Evolutionary conservation across 129 eudicot species (phyloP).

Genomic region (Glebionis coronaria): DNA sequence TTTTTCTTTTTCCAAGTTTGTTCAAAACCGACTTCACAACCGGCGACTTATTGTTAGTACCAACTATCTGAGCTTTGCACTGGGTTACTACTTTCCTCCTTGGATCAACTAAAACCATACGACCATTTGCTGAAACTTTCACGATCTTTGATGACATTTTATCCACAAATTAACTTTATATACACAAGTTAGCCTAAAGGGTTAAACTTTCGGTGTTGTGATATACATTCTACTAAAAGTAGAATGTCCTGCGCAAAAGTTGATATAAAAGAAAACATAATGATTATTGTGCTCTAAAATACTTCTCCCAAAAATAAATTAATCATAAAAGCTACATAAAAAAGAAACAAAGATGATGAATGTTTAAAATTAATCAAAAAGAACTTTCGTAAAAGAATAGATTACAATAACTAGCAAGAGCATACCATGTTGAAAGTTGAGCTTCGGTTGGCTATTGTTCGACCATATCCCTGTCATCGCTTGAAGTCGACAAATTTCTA

Average conservation of each 20-base stretch:
- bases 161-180: constrained; percentile 43
- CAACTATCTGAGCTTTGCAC: constrained; percentile 24
- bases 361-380: not conserved
- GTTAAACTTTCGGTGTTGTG: constrained; percentile 17
- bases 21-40: constrained; percentile 34
- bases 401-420: constrained; percentile 8
- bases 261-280: not conserved
- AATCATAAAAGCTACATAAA: not conserved
- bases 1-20: constrained; percentile 62
- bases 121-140: constrained; percentile 70
- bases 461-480: constrained; percentile 24
- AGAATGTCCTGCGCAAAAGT: constrained; percentile 29
- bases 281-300: not conserved
- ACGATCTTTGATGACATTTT: constrained; percentile 64
- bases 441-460: constrained; percentile 30
- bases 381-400: not conserved
- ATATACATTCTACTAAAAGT: constrained; percentile 25
- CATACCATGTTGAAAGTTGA: constrained; percentile 28
- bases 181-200: constrained; percentile 31
- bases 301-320: not conserved
- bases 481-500: constrained; percentile 36
- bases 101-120: constrained; percentile 38
- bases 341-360: not conserved
- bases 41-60: constrained; percentile 25
- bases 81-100: constrained; percentile 58